Evolutionary conservation across 169 alveolate genomes (phyloP).

Genomic region (Eimeria maxima): DNA sequence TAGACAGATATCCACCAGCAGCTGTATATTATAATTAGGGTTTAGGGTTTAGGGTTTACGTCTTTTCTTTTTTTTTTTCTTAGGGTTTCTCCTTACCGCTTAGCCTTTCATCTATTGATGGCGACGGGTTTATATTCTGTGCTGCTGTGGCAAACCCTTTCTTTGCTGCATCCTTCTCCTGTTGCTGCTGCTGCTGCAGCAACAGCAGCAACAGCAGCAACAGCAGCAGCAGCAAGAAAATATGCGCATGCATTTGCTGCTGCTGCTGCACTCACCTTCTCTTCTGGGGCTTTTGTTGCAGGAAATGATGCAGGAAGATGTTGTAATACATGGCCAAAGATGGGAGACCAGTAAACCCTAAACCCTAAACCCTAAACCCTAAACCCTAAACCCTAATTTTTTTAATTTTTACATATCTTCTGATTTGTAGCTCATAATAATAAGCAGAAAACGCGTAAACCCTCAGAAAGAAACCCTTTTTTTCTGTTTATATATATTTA

Average conservation of each 20-base stretch:
- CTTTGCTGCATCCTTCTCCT: slow-evolving; percentile 37
- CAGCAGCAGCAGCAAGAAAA: slow-evolving; percentile 26
- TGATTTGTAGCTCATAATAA: too few species aligned
- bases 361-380: slow-evolving; percentile 53
- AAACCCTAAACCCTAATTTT: not conserved
- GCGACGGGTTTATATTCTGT: slow-evolving; percentile 8
- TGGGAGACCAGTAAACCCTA: not conserved
- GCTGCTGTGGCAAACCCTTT: slow-evolving; percentile 79
- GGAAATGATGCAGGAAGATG: slow-evolving; percentile 81
- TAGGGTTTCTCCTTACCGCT: slow-evolving; percentile 82
- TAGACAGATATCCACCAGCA: too few species aligned
- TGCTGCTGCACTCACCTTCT: slow-evolving; percentile 62
- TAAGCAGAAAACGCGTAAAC: too few species aligned
- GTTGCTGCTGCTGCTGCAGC: not conserved
- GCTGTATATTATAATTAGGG: not conserved
- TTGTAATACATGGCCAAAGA: not conserved
- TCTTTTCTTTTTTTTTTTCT: not conserved
- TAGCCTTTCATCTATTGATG: slow-evolving; percentile 44
- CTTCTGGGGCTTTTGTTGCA: slow-evolving; percentile 86
- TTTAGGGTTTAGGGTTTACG: not conserved
- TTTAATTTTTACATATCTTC: too few species aligned
- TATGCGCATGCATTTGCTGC: slow-evolving; percentile 55
- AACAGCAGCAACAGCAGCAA: not conserved
- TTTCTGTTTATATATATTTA: not conserved
- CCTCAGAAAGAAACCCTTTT: not conserved